Evolutionary conservation across 2,329 filamentous ascomycete genomes (phyloP).

Genomic region (Colletotrichum sp.): DNA sequence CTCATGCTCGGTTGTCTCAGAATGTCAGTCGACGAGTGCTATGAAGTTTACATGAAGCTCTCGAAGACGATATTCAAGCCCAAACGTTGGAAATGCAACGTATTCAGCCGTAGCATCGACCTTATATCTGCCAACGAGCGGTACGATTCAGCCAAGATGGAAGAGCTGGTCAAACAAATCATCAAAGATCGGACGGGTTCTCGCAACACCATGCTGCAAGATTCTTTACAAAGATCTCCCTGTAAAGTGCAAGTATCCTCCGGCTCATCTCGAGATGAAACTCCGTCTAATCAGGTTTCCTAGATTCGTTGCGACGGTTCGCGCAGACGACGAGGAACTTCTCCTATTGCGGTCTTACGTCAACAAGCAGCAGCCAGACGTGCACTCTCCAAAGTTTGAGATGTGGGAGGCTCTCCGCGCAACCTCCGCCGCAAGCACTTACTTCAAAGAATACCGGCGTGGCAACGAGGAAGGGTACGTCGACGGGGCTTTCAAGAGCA

Average conservation of each 20-base stretch:
- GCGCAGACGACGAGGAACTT: conserved; percentile 7
- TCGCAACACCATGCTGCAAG: conserved; percentile 6
- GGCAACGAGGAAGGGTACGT: conserved; percentile 29
- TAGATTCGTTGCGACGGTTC: conserved; percentile 24
- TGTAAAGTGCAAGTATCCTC: conserved; percentile 2
- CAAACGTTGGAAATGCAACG: conserved; percentile 19
- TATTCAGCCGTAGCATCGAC: conserved; percentile 11
- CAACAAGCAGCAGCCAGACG: background rate
- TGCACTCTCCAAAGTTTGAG: background rate
- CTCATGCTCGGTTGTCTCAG: conserved; percentile 25
- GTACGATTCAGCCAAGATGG: conserved; percentile 15
- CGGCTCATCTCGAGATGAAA: fast-evolving
- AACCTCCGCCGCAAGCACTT: conserved; percentile 34
- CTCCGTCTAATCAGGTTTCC: fast-evolving
- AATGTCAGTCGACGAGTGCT: conserved; percentile 26
- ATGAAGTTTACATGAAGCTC: conserved; percentile 22
- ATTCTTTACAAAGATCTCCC: background rate
- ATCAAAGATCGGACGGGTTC: conserved; percentile 6
- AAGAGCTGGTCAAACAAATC: conserved; percentile 21
- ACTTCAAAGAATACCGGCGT: conserved; percentile 35
- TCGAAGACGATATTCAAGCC: conserved; percentile 24
- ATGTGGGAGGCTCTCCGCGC: conserved; percentile 37
- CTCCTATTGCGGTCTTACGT: conserved; percentile 12
- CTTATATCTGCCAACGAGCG: conserved; percentile 6
- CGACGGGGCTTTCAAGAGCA: conserved; percentile 37